phyloP scores from a whole-genome alignment of 116 monocot species.

The Zostera marina region DNA sequence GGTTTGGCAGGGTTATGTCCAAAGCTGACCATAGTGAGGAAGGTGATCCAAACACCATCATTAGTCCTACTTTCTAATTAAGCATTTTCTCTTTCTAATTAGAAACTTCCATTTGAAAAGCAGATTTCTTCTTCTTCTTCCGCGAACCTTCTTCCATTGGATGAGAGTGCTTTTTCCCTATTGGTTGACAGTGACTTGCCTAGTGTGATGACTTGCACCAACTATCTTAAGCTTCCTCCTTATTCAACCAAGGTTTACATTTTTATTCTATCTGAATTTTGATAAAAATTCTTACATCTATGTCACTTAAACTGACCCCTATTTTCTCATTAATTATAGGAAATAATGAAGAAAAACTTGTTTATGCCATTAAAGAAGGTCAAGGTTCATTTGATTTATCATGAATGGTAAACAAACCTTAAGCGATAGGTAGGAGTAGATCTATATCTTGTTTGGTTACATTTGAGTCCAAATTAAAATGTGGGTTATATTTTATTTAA shows the following conservation, averaged over 20 bases:
- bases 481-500: too few relatives aligned
- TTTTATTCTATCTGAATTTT: background rate
- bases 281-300: background rate
- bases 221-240: constrained; percentile 90
- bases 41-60: constrained; percentile 28
- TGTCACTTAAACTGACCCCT: background rate
- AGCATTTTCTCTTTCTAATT: background rate
- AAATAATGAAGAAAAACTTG: background rate
- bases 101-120: constrained; percentile 13
- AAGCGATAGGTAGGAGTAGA: too few relatives aligned
- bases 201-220: constrained; percentile 98
- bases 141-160: constrained; percentile 23
- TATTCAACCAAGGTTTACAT: constrained; percentile 75
- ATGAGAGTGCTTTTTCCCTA: constrained; percentile 34
- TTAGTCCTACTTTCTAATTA: background rate
- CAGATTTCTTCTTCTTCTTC: constrained; percentile 47
- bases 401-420: background rate
- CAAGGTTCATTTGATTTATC: constrained; percentile 1
- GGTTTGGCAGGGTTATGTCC: constrained; percentile 83
- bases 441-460: too few relatives aligned
- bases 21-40: constrained; percentile 88
- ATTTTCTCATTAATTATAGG: background rate
- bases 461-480: too few relatives aligned
- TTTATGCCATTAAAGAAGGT: constrained; percentile 1
- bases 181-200: constrained; percentile 84